These are phyloP conservation scores for Sonneratia caseolaris DNA, from an alignment of 345 rosid species.

Conservation along the genomic window DNA sequence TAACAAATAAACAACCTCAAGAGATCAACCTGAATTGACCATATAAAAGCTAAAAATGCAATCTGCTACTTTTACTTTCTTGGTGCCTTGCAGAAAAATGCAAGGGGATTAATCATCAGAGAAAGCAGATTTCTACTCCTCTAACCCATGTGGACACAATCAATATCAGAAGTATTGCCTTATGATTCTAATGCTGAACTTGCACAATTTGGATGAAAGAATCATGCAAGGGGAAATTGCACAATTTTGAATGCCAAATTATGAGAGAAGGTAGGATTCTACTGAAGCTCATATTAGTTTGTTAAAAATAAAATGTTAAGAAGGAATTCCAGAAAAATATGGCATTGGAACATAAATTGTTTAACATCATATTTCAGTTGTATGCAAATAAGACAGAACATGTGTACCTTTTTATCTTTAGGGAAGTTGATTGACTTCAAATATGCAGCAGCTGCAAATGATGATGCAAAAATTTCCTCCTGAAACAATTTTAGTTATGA, in stretches of 20 bases:
- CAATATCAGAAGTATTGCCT: not conserved
- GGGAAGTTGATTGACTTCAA: slow-evolving; percentile 85
- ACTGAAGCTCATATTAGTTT: not conserved
- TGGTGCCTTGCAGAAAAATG: not conserved
- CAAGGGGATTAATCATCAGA: not conserved
- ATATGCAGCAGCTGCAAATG: slow-evolving; percentile 95
- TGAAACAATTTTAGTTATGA: slow-evolving; percentile 18
- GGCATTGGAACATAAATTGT: not conserved
- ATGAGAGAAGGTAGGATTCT: not conserved
- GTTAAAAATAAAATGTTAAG: not conserved
- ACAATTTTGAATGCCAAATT: not conserved
- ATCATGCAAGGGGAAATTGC: not conserved
- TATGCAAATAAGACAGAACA: not conserved
- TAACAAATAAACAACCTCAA: not conserved
- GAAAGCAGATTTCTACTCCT: not conserved
- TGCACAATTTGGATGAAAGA: not conserved
- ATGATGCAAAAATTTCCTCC: slow-evolving; percentile 97
- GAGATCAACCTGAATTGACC: not conserved
- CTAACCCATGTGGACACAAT: not conserved
- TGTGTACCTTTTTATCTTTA: slow-evolving; percentile 69
- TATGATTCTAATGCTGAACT: not conserved
- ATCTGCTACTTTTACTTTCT: not conserved
- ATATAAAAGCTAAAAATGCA: not conserved
- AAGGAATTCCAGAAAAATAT: not conserved
- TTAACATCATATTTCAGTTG: not conserved